These are phyloP conservation scores for Nemania sp. DNA, from an alignment of 2,329 filamentous ascomycete genomes.

Conservation along the genomic window DNA sequence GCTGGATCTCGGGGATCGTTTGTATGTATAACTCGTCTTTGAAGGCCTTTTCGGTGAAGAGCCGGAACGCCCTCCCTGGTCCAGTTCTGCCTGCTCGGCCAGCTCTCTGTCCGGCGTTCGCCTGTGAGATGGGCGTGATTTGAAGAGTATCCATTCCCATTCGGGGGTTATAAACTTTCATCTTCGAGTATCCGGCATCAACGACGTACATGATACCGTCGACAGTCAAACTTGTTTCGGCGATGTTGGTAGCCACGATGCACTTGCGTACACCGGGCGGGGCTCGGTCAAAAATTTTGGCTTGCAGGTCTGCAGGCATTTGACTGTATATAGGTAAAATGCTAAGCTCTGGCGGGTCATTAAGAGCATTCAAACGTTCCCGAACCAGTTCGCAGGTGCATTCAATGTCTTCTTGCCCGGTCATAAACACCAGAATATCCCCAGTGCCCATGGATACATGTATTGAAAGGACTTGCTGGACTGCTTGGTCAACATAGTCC, in stretches of 20 bases:
- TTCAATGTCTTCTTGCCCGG: constrained; percentile 98
- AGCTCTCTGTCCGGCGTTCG: constrained; percentile 92
- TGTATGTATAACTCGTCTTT: constrained; percentile 97
- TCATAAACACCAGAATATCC: constrained; percentile 99
- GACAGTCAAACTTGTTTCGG: constrained; percentile 96
- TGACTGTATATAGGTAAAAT: constrained; percentile 99
- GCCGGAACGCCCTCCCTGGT: constrained; percentile 92
- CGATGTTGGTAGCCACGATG: constrained; percentile 98
- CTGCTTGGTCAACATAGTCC: constrained; percentile 96
- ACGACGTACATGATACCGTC: constrained; percentile 99
- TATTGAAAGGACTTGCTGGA: constrained; percentile 94
- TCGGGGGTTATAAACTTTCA: constrained; percentile 98
- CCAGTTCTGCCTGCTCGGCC: constrained; percentile 94
- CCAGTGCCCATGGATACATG: constrained; percentile 94
- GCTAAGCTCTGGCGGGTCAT: constrained; percentile 93
- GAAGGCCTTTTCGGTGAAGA: constrained; percentile 95
- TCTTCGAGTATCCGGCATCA: constrained; percentile 93
- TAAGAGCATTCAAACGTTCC: constrained; percentile 86
- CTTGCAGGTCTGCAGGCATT: constrained; percentile 97
- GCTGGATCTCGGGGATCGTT: constrained; percentile 96
- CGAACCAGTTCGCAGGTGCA: constrained; percentile 93
- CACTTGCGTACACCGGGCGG: constrained; percentile 93
- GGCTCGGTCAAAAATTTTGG: constrained; percentile 96
- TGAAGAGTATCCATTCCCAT: constrained; percentile 99
- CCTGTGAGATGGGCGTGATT: constrained; percentile 97